Conservation (phyloP, 352 stramenopile species). For the Aphanomyces cochlioides region DNA sequence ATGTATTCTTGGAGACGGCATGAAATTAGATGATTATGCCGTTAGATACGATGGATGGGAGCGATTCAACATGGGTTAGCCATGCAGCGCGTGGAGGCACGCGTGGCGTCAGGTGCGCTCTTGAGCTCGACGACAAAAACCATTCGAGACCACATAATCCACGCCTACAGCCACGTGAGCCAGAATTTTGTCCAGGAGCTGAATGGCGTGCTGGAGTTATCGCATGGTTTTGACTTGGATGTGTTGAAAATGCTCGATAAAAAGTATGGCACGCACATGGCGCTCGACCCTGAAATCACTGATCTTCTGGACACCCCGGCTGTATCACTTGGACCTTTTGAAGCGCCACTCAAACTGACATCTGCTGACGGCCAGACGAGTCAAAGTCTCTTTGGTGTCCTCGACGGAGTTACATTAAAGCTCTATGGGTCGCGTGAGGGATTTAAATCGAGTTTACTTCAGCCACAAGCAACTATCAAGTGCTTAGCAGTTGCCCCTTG, state of each 20-base stretch:
- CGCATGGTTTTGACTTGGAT: constrained; percentile 28
- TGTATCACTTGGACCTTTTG: background rate
- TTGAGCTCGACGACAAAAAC: constrained; percentile 6
- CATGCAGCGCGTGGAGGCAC: constrained; percentile 28
- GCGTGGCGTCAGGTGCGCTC: constrained; percentile 7
- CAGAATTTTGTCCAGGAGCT: constrained; percentile 17
- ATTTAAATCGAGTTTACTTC: constrained; percentile 44
- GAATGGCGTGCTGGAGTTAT: constrained; percentile 17
- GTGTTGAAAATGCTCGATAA: constrained; percentile 19
- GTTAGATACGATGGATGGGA: constrained; percentile 47
- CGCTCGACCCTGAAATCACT: background rate
- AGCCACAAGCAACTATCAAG: constrained; percentile 26
- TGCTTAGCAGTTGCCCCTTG: constrained; percentile 35
- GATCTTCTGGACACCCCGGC: background rate
- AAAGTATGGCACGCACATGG: constrained; percentile 27
- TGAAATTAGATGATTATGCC: background rate
- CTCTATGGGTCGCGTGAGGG: constrained; percentile 59
- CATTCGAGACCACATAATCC: background rate
- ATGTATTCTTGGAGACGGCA: background rate
- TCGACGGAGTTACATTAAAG: constrained; percentile 36
- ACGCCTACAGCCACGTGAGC: constrained; percentile 19
- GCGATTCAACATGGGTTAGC: constrained; percentile 57
- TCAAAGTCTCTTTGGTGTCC: constrained; percentile 1
- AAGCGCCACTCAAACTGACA: background rate
- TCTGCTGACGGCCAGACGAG: constrained; percentile 15